Evolutionary conservation across 1,139 yeast genomes (phyloP), one percentile per base, ranked within the genome.

Genomic region (Saccharomycopsis hybrid): DNA sequence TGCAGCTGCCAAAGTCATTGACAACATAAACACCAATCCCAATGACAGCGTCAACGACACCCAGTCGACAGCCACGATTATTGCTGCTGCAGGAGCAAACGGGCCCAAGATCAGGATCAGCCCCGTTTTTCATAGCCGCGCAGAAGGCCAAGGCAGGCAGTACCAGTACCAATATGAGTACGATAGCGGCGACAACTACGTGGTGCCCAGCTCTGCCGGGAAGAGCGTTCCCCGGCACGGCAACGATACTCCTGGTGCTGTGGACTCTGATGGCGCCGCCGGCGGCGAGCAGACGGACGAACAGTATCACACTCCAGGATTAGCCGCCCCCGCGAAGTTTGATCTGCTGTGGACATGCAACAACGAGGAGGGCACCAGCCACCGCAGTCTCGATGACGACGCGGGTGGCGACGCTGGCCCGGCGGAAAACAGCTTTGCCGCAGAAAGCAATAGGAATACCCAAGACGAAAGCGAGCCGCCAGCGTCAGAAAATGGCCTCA

Each of bases 91-190:
- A n/a, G 7, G 9, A 7, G 35, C 7, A 7, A 46, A 47, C 30
- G 50, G 38, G 9, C 40, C 46, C 4, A 43, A 41, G 9, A 47
- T 47, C 27, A 49, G 46, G 13, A 27, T 38, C 2, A 47, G 46
- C 3, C 52, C 52, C 3, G 52, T 41, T 18, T 49, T 46, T 42
- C 52, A 49, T 24, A 18, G 32, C n/a, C 24, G 46, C 18, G 49
- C 46, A 3, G 47, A 46, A 24, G 52, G n/a, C n/a, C n/a, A n/a
- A n/a, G n/a, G n/a, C n/a, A 49, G 24, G 50, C 52, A 25, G 41
- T 44, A 35, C 27, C 46, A 4, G 27, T 46, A 3, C 39, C 46
- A 33, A 42, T 41, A 38, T 49, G n/a, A n/a, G n/a, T n/a, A n/a
- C n/a, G n/a, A n/a, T n/a, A n/a, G n/a, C n/a, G n/a, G n/a, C n/a